phyloP scores from a whole-genome alignment of 768 basidiomycete genomes.

The Pleurotus ostreatus region DNA sequence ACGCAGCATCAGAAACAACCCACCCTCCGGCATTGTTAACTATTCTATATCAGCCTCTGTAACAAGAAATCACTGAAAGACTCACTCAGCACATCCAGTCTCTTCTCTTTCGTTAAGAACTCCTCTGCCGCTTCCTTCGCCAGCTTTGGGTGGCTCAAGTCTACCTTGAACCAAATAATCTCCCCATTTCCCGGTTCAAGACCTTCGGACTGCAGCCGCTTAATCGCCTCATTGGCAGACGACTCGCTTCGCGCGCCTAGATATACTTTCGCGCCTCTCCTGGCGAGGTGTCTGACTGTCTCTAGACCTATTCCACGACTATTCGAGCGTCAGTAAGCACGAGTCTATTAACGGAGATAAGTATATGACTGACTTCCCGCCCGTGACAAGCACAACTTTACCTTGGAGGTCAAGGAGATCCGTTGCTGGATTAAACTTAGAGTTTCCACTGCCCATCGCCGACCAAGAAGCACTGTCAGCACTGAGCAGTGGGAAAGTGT shows the following conservation, averaged over 20 bases:
- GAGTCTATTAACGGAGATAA: background rate
- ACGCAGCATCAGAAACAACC: constrained; percentile 12
- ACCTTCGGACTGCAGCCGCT: constrained; percentile 37
- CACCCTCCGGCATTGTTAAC: constrained; percentile 58
- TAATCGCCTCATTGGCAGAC: constrained; percentile 45
- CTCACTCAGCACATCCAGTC: constrained; percentile 54
- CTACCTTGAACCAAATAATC: constrained; percentile 46
- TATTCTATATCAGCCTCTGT: constrained; percentile 13
- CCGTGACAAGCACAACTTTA: constrained; percentile 54
- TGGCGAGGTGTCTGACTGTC: constrained; percentile 48
- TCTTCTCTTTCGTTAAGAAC: constrained; percentile 43
- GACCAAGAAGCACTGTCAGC: too few species aligned
- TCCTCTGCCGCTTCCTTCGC: constrained; percentile 46
- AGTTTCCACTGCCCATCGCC: constrained; percentile 14
- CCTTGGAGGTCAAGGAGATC: constrained; percentile 44
- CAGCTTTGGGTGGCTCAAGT: constrained; percentile 43
- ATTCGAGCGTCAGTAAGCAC: background rate
- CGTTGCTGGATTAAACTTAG: constrained; percentile 27
- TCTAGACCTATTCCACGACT: constrained; percentile 37
- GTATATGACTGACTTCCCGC: constrained; percentile 43
- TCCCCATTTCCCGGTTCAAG: constrained; percentile 40
- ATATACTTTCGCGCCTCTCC: constrained; percentile 56
- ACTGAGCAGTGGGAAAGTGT: too few species aligned
- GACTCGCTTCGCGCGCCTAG: constrained; percentile 47
- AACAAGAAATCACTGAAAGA: constrained; percentile 6